A percentile compares a stretch with the other conserved stretches of the same genome.
These are phyloP conservation scores for Wickerhamomyces sydowiorum DNA, from an alignment of 805 yeast genomes.

Conservation along the genomic window DNA sequence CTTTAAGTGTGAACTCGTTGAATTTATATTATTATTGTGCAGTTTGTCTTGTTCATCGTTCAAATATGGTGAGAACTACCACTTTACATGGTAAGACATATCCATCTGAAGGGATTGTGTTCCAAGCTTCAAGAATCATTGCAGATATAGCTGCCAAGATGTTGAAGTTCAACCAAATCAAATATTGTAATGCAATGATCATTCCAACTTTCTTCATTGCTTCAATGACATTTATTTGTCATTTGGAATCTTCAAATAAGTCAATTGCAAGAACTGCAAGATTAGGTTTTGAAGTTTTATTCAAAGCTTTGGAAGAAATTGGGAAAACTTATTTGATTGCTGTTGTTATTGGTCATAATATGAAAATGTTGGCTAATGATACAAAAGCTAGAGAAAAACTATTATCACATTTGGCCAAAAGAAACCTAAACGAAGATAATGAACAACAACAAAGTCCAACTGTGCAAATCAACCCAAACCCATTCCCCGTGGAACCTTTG, in stretches of 20 bases:
- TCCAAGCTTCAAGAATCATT: slow-evolving; percentile 76
- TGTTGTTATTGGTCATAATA: slow-evolving; percentile 42
- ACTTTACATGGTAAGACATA: slow-evolving; percentile 23
- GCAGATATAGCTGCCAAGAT: slow-evolving; percentile 56
- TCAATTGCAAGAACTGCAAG: slow-evolving; percentile 32
- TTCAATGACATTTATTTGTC: slow-evolving; percentile 65
- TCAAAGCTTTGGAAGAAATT: slow-evolving; percentile 28
- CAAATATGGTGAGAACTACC: slow-evolving; percentile 46
- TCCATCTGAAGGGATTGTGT: slow-evolving; percentile 54
- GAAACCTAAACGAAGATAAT: slow-evolving; percentile 1
- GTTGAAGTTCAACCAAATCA: slow-evolving; percentile 41
- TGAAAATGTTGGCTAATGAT: slow-evolving; percentile 37
- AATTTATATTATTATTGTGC: slow-evolving; percentile 69
- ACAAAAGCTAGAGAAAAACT: slow-evolving; percentile 20
- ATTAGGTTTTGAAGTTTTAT: slow-evolving; percentile 26
- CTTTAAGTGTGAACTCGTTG: slow-evolving; percentile 50
- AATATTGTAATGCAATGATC: slow-evolving; percentile 50
- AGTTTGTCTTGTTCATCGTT: slow-evolving; percentile 65
- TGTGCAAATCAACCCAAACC: background rate
- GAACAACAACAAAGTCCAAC: background rate
- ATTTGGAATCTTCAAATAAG: slow-evolving; percentile 38
- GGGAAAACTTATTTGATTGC: slow-evolving; percentile 52
- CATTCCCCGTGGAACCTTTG: background rate
- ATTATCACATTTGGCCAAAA: slow-evolving; percentile 12
- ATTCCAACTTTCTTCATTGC: slow-evolving; percentile 60